These are phyloP conservation scores for Pichia kudriavzevii DNA, from an alignment of 1,139 yeast species.

Conservation along the genomic window DNA sequence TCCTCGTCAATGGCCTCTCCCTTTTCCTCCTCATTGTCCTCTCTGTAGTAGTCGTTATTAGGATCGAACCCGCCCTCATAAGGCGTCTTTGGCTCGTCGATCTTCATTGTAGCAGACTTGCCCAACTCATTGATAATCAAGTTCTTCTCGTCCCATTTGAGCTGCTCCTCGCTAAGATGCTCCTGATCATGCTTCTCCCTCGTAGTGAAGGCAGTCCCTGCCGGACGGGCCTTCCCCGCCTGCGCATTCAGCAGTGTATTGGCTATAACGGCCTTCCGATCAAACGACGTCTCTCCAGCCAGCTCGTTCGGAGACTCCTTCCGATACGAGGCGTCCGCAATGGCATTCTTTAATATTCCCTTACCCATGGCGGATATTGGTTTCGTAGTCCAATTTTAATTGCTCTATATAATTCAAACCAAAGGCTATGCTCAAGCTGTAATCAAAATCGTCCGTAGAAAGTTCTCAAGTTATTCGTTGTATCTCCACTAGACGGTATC, in stretches of 20 bases:
- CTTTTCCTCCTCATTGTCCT: slow-evolving; percentile 58
- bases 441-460: too few species aligned
- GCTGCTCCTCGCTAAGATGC: slow-evolving; percentile 30
- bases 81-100: slow-evolving; percentile 97
- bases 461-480: too few species aligned
- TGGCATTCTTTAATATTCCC: slow-evolving; percentile 33
- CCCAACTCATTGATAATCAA: slow-evolving; percentile 61
- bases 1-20: slow-evolving; percentile 27
- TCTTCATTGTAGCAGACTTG: slow-evolving; percentile 68
- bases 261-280: slow-evolving; percentile 38
- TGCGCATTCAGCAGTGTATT: slow-evolving; percentile 40
- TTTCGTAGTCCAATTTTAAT: too few species aligned
- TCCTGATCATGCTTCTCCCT: too few species aligned
- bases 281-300: slow-evolving; percentile 21
- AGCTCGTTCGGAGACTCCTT: slow-evolving; percentile 16
- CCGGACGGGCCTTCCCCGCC: too few species aligned
- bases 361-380: too few species aligned
- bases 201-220: too few species aligned
- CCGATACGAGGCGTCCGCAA: slow-evolving; percentile 24
- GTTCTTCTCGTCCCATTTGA: slow-evolving; percentile 72
- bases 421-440: too few species aligned
- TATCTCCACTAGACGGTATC: too few species aligned
- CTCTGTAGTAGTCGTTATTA: slow-evolving; percentile 70
- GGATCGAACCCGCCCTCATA: slow-evolving; percentile 91
- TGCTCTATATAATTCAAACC: too few species aligned